Percentiles rank a stretch among this genome's conserved stretches.
These are phyloP conservation scores for Emergomyces pasteurianus DNA, from an alignment of 2,329 filamentous ascomycete genomes.

Conservation along the genomic window DNA sequence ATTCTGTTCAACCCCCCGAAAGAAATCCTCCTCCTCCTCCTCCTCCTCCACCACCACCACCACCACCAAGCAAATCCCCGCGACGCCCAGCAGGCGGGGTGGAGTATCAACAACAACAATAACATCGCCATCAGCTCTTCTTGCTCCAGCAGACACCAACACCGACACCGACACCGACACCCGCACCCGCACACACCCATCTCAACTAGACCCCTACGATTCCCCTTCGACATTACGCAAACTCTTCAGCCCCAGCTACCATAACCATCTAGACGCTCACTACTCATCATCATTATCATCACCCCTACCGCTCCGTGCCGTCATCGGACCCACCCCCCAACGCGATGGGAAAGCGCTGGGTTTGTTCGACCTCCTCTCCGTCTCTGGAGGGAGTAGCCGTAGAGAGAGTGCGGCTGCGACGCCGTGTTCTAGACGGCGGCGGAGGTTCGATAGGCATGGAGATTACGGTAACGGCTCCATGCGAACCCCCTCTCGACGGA, in stretches of 20 bases:
- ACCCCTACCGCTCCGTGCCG: conserved; percentile 26
- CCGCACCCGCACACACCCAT: too few species aligned
- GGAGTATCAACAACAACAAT: neutral
- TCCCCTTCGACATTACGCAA: conserved; percentile 28
- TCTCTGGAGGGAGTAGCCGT: conserved; percentile 21
- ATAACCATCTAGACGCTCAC: conserved; percentile 19
- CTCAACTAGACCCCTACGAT: conserved; percentile 34
- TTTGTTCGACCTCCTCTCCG: conserved; percentile 36
- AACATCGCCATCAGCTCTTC: conserved; percentile 5
- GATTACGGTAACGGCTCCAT: neutral
- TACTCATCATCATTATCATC: conserved; percentile 7
- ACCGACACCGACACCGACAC: conserved; percentile 1
- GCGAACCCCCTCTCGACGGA: neutral
- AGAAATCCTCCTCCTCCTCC: conserved; percentile 9
- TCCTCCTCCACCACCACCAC: too few species aligned
- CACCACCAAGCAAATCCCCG: conserved; percentile 12
- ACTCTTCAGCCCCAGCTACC: conserved; percentile 26
- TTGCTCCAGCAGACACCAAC: neutral
- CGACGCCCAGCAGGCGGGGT: conserved; percentile 22
- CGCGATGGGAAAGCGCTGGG: conserved; percentile 37
- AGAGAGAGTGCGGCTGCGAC: conserved; percentile 9
- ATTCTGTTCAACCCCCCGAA: conserved; percentile 24
- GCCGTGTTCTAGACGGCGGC: conserved; percentile 8
- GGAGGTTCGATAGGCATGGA: neutral
- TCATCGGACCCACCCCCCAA: conserved; percentile 38